Conservation (phyloP, 1,284 basidiomycete species). For the Tranzscheliella williamsii region DNA sequence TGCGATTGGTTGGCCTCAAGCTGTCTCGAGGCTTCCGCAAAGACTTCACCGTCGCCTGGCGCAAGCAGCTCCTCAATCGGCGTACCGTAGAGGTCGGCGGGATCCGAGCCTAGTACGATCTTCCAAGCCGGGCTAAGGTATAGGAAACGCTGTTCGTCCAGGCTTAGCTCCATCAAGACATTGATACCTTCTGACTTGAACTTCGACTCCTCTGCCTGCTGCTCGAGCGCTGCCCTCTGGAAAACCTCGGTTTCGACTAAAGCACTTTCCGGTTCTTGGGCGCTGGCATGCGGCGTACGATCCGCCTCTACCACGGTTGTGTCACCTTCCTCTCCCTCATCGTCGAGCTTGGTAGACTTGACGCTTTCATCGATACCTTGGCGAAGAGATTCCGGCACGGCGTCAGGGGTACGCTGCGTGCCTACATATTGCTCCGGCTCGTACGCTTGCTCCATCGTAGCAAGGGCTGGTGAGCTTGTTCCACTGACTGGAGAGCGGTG, state of each 20-base stretch:
- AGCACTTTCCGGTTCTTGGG: conserved; percentile 82
- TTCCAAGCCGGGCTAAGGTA: conserved; percentile 96
- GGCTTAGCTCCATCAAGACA: conserved; percentile 82
- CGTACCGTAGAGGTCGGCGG: conserved; percentile 76
- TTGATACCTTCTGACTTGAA: conserved; percentile 40
- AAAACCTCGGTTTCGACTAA: not conserved
- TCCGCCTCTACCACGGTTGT: conserved; percentile 25
- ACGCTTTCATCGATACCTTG: too few species aligned
- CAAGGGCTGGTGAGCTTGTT: conserved; percentile 46
- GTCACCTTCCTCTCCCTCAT: conserved; percentile 15
- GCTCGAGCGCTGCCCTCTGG: not conserved
- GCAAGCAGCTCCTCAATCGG: conserved; percentile 82
- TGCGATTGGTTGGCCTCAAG: conserved; percentile 89
- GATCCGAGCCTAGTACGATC: conserved; percentile 81
- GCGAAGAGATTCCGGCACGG: not conserved
- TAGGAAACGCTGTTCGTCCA: conserved; percentile 82
- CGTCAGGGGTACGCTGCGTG: not conserved
- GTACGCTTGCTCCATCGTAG: conserved; percentile 6
- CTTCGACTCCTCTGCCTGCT: conserved; percentile 6
- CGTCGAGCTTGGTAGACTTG: not conserved
- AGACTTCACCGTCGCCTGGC: conserved; percentile 80
- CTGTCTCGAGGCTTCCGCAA: conserved; percentile 82
- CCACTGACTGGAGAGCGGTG: conserved; percentile 22
- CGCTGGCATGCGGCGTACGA: conserved; percentile 47
- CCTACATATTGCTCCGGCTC: conserved; percentile 8